Evolutionary conservation across 2,329 filamentous ascomycete genomes (phyloP), one percentile per base, ranked within the genome.

Genomic region (Aureobasidium sp.): DNA sequence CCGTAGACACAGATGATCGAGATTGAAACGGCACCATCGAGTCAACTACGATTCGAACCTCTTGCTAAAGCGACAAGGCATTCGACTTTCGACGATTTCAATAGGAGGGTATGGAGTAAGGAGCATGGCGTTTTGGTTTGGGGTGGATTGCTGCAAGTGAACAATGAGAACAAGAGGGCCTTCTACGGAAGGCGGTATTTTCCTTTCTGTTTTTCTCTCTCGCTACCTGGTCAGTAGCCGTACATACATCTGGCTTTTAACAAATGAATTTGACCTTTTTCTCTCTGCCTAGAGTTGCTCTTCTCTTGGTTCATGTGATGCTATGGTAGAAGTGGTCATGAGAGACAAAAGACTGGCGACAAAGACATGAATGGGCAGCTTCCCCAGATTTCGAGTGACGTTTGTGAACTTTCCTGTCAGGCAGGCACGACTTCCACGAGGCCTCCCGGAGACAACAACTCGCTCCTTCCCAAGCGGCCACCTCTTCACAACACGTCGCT

Each of bases 331-430:
- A 31, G 9, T 39, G 12, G 7, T 52, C 27, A 31, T 15, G 47
- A 49, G 47, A 27, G 12, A 9, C 17, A 27, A 52, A 39, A 11
- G 15, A 33, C 5, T 22, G 17, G n/a, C n/a, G 54, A 33, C 31
- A 47, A 59, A 48, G 54, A 59, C 54, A 59, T 59, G 54, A 35
- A 59, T 59, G 54, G 54, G 15, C 54, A 54, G 50, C 50, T 54
- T 54, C 50, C 50, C 50, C 50, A 54, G 50, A 54, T 54, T 54
- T 29, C 22, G 49, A 24, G 56, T 59, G 56, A 59, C 56, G 56
- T 47, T 40, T 39, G 44, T 45, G 53, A 45, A 57, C 53, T 57
- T 57, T 44, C 24, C 29, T 24, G 27, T 45, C 27, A 45, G 29
- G 22, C 52, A 45, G 22, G 39, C 29, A 29, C 39, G 35, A 39